phyloP scores from a whole-genome alignment of 228 moss, liverwort and hornwort species.

The Sphagnum magellanicum region DNA sequence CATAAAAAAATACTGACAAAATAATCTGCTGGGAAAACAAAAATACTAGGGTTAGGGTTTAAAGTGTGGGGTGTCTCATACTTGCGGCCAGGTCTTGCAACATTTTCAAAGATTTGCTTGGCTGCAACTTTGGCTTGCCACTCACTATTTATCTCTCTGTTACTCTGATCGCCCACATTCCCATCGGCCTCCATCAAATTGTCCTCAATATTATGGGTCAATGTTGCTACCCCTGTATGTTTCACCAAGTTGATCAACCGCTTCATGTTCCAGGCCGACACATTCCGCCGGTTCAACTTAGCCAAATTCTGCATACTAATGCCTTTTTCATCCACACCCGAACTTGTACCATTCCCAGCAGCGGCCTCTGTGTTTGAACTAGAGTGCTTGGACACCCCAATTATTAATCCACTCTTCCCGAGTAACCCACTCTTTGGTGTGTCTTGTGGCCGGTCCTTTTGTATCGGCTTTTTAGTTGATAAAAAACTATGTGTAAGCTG shows the following conservation, averaged over 20 bases:
- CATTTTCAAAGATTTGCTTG: constrained; percentile 46
- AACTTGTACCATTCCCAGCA: too few relatives aligned
- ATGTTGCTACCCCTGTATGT: constrained; percentile 46
- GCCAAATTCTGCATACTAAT: constrained; percentile 48
- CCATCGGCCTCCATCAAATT: neutral
- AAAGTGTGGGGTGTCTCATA: constrained; percentile 13
- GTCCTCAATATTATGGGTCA: constrained; percentile 44
- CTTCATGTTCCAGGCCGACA: constrained; percentile 70
- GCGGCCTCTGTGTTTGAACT: too few relatives aligned
- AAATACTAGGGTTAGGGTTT: neutral
- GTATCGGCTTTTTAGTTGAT: neutral
- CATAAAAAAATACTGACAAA: too few relatives aligned
- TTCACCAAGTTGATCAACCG: constrained; percentile 57
- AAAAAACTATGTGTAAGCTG: constrained; percentile 1
- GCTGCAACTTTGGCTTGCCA: constrained; percentile 86
- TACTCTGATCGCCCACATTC: constrained; percentile 2
- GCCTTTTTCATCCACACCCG: neutral
- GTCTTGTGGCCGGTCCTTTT: neutral
- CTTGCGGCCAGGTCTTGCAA: constrained; percentile 51
- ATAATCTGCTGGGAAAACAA: neutral
- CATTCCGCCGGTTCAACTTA: constrained; percentile 49
- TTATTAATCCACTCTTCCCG: neutral
- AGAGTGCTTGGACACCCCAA: too few relatives aligned
- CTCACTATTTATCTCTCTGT: constrained; percentile 86
- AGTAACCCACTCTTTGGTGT: neutral